Conservation (phyloP, 768 basidiomycete genomes). For the Neoboletus subvelutipes region DNA sequence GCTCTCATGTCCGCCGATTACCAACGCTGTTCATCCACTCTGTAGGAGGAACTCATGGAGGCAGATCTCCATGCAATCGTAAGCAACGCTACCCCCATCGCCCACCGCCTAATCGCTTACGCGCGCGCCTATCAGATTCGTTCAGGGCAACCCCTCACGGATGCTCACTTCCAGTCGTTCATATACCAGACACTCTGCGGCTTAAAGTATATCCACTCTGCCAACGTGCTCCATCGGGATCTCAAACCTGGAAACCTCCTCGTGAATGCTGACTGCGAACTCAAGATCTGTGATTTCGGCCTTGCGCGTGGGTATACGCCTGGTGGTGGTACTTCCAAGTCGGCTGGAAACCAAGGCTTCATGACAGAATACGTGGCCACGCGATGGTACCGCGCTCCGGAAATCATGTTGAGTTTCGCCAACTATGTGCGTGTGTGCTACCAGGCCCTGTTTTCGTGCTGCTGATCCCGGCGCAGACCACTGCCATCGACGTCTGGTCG, state of each 20-base stretch:
- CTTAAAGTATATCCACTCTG: slow-evolving; percentile 96
- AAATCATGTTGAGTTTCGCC: slow-evolving; percentile 98
- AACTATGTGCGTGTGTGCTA: slow-evolving; percentile 67
- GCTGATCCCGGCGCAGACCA: slow-evolving; percentile 52
- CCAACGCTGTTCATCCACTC: slow-evolving; percentile 1
- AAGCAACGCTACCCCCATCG: slow-evolving; percentile 24
- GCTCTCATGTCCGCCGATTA: slow-evolving; percentile 1
- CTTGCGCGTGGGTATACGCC: slow-evolving; percentile 93
- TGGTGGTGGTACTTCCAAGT: slow-evolving; percentile 68
- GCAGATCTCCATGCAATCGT: slow-evolving; percentile 99
- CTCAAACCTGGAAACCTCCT: slow-evolving; percentile 93
- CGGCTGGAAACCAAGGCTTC: slow-evolving; percentile 85
- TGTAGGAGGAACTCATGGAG: slow-evolving; percentile 98
- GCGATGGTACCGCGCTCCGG: slow-evolving; percentile 96
- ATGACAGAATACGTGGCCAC: slow-evolving; percentile 99
- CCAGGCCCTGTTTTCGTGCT: background rate
- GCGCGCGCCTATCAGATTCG: slow-evolving; percentile 53
- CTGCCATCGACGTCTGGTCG: slow-evolving; percentile 94
- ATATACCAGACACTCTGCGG: slow-evolving; percentile 98
- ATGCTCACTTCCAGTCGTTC: slow-evolving; percentile 94
- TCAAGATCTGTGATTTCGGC: slow-evolving; percentile 99
- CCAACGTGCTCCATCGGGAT: slow-evolving; percentile 96
- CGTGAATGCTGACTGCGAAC: slow-evolving; percentile 97
- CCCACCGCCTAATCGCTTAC: background rate
- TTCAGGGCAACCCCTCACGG: slow-evolving; percentile 84